Percentiles rank a stretch among this genome's conserved stretches.
Evolutionary conservation across 1,284 basidiomycete genomes (phyloP).

Genomic region (Coniferiporia weirii): DNA sequence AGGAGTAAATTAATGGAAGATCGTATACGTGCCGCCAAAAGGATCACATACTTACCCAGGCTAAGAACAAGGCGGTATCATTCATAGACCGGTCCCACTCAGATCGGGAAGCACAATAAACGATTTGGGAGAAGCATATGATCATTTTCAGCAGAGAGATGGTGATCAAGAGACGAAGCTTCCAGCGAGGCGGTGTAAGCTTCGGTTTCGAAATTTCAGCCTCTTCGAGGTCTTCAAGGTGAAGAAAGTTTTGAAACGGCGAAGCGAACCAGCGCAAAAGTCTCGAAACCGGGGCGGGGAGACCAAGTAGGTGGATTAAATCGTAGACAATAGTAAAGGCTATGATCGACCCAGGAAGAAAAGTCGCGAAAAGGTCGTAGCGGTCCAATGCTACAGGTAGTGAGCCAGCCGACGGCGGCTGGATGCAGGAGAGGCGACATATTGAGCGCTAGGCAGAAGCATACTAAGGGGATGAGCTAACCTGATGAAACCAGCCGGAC

Average conservation of each 20-base stretch:
- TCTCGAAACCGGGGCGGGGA: conserved; percentile 29
- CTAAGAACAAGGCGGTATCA: conserved; percentile 26
- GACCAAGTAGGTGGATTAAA: conserved; percentile 14
- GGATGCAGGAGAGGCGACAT: too few species aligned
- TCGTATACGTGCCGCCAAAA: neutral
- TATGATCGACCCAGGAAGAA: conserved; percentile 4
- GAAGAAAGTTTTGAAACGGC: conserved; percentile 51
- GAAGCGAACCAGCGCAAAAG: conserved; percentile 29
- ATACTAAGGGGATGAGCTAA: neutral
- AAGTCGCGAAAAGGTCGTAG: neutral
- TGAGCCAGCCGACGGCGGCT: too few species aligned
- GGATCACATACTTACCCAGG: conserved; percentile 37
- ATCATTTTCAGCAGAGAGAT: conserved; percentile 33
- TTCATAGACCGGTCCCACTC: neutral
- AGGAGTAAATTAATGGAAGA: neutral
- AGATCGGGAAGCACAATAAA: neutral
- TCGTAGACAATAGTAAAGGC: conserved; percentile 13
- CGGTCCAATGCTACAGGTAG: too few species aligned
- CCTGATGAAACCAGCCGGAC: neutral
- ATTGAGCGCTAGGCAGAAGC: neutral
- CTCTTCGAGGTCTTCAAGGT: conserved; percentile 45
- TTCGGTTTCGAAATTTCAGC: conserved; percentile 26
- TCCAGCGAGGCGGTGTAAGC: conserved; percentile 27
- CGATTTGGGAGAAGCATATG: neutral
- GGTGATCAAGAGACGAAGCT: conserved; percentile 31